phyloP scores from a whole-genome alignment of 2,329 filamentous ascomycete species.

The Talaromyces sp. region DNA sequence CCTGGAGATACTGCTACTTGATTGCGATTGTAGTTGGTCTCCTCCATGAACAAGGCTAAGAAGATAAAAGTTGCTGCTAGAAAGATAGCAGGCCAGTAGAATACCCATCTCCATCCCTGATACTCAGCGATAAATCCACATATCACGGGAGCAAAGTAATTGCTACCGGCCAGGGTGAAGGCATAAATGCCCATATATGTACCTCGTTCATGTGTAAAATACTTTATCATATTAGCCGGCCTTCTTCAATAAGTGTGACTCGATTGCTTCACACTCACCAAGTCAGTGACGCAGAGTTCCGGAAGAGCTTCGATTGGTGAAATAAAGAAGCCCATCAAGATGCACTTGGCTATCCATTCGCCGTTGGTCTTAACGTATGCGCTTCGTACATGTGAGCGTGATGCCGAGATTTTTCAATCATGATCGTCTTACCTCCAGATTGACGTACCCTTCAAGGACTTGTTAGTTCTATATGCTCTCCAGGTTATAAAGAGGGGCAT shows the following conservation, averaged over 20 bases:
- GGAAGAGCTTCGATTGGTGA: slow-evolving; percentile 43
- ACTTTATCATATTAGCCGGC: slow-evolving; percentile 27
- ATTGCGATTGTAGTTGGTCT: slow-evolving; percentile 49
- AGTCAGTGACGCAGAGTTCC: slow-evolving; percentile 41
- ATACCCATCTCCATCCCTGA: slow-evolving; percentile 48
- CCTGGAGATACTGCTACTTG: background rate
- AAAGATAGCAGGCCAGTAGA: slow-evolving; percentile 54
- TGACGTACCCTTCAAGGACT: slow-evolving; percentile 10
- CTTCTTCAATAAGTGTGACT: background rate
- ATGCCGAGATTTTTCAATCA: slow-evolving; percentile 14
- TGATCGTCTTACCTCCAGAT: slow-evolving; percentile 16
- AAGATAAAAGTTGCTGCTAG: slow-evolving; percentile 45
- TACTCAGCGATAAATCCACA: slow-evolving; percentile 48
- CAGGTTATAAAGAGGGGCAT: background rate
- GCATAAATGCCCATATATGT: slow-evolving; percentile 42
- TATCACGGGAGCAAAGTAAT: slow-evolving; percentile 46
- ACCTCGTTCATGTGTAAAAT: slow-evolving; percentile 43
- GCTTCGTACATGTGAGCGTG: slow-evolving; percentile 21
- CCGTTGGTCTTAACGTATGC: slow-evolving; percentile 33
- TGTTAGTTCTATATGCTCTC: background rate
- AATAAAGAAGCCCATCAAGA: slow-evolving; percentile 39
- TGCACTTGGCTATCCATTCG: slow-evolving; percentile 40
- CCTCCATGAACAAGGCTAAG: slow-evolving; percentile 55
- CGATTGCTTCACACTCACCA: slow-evolving; percentile 30
- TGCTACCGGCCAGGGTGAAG: slow-evolving; percentile 41